Evolutionary conservation across 805 yeast species (phyloP).

Genomic region (Metschnikowia similis): DNA sequence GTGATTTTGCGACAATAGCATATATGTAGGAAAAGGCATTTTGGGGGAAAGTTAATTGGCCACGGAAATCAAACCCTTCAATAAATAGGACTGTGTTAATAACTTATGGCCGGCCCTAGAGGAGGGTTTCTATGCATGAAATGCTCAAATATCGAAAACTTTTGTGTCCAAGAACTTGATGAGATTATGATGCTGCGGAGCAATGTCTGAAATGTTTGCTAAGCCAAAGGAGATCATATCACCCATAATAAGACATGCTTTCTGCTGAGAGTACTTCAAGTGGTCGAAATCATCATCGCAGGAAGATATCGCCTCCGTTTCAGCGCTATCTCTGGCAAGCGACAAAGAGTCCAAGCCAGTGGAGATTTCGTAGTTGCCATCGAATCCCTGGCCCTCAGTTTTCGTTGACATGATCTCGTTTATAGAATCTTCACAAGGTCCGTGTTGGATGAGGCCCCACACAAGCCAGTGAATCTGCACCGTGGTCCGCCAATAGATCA

Average conservation of each 20-base stretch:
- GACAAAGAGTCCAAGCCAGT: slow-evolving; percentile 47
- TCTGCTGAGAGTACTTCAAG: slow-evolving; percentile 68
- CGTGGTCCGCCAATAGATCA: slow-evolving; percentile 73
- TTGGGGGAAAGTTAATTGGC: too few relatives aligned
- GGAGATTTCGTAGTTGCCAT: slow-evolving; percentile 37
- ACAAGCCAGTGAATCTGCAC: slow-evolving; percentile 79
- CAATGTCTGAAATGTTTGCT: slow-evolving; percentile 27
- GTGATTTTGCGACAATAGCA: too few relatives aligned
- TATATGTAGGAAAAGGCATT: too few relatives aligned
- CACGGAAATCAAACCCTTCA: neutral
- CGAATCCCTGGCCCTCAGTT: slow-evolving; percentile 34
- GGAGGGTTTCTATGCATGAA: neutral
- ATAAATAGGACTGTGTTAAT: neutral
- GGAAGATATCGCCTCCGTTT: slow-evolving; percentile 34
- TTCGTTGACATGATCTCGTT: slow-evolving; percentile 15
- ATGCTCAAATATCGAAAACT: slow-evolving; percentile 10
- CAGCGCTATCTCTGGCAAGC: slow-evolving; percentile 21
- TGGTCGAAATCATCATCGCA: slow-evolving; percentile 72
- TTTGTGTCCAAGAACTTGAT: slow-evolving; percentile 41
- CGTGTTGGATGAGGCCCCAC: slow-evolving; percentile 90
- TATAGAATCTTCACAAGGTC: slow-evolving; percentile 24
- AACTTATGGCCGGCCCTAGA: neutral
- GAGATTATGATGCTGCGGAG: slow-evolving; percentile 18
- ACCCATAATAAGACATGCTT: slow-evolving; percentile 67
- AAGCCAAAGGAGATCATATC: slow-evolving; percentile 66